A percentile compares a stretch with the other conserved stretches of the same genome.
phyloP scores from a whole-genome alignment of 73 alveolate genomes.

The Blepharisma japonicum region DNA sequence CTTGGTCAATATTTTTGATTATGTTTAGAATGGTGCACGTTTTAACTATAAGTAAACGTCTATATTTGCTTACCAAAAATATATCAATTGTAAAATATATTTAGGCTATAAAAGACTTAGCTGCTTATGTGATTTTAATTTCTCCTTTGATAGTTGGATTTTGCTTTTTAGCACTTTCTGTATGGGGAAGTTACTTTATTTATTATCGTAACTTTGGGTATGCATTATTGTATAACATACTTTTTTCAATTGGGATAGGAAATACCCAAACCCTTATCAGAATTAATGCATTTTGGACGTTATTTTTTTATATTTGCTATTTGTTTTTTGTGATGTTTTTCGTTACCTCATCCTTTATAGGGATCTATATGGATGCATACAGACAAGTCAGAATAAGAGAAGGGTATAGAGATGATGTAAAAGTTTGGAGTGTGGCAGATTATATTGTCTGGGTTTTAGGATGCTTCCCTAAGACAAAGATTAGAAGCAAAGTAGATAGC shows the following conservation, averaged over 20 bases:
- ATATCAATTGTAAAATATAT: background rate
- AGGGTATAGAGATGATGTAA: background rate
- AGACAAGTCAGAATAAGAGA: background rate
- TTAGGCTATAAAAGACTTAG: background rate
- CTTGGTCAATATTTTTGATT: background rate
- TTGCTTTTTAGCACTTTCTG: background rate
- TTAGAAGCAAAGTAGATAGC: background rate
- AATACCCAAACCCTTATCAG: slow-evolving; percentile 1
- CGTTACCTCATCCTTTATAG: background rate
- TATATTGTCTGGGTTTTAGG: slow-evolving; percentile 15
- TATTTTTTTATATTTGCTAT: background rate
- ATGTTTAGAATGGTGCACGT: background rate
- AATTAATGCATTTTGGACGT: slow-evolving; percentile 6
- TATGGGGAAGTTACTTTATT: background rate
- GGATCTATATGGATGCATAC: slow-evolving; percentile 3
- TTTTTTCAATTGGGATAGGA: slow-evolving; percentile 13
- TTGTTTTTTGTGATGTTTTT: background rate
- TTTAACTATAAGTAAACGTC: background rate
- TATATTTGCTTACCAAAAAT: background rate
- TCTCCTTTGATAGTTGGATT: background rate
- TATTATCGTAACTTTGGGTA: background rate
- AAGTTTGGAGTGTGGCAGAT: background rate
- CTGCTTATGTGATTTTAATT: background rate
- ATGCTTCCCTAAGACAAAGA: background rate
- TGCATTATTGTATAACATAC: background rate